A percentile compares a stretch with the other conserved stretches of the same genome.
phyloP scores from a whole-genome alignment of 768 basidiomycete genomes.

The Lentinula guzmanii region DNA sequence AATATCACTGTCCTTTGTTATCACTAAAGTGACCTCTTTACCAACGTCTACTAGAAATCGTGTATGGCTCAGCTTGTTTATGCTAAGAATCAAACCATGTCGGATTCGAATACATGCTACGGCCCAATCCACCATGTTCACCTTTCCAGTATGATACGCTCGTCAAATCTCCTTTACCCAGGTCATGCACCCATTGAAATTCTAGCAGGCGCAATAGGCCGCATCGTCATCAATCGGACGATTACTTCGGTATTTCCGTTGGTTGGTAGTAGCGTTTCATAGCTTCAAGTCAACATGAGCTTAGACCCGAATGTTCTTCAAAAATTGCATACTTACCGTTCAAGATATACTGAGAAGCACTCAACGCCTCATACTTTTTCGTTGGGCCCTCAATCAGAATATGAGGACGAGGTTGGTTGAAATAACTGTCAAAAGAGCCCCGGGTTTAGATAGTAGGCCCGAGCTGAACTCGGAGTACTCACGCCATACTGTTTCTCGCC shows the following conservation, averaged over 20 bases:
- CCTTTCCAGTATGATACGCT: too few species aligned
- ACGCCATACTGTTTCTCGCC: background rate
- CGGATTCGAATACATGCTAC: too few species aligned
- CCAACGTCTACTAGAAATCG: background rate
- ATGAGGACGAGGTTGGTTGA: background rate
- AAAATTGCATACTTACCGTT: background rate
- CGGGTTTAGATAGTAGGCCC: background rate
- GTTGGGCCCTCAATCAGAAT: background rate
- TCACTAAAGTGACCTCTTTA: background rate
- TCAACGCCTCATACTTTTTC: background rate
- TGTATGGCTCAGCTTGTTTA: background rate
- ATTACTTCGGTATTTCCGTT: background rate
- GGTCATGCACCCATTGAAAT: too few species aligned
- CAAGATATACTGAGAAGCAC: background rate
- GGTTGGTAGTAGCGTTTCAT: background rate
- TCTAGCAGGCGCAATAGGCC: too few species aligned
- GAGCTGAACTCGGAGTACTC: background rate
- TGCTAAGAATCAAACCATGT: background rate
- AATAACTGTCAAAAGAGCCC: background rate
- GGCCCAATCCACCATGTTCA: too few species aligned
- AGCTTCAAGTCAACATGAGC: background rate
- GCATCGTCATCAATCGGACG: too few species aligned
- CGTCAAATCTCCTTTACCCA: too few species aligned
- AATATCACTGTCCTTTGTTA: too few species aligned
- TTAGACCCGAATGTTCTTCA: background rate